These are phyloP conservation scores for Lactarius hatsudake DNA, from an alignment of 768 basidiomycete genomes.

Conservation along the genomic window DNA sequence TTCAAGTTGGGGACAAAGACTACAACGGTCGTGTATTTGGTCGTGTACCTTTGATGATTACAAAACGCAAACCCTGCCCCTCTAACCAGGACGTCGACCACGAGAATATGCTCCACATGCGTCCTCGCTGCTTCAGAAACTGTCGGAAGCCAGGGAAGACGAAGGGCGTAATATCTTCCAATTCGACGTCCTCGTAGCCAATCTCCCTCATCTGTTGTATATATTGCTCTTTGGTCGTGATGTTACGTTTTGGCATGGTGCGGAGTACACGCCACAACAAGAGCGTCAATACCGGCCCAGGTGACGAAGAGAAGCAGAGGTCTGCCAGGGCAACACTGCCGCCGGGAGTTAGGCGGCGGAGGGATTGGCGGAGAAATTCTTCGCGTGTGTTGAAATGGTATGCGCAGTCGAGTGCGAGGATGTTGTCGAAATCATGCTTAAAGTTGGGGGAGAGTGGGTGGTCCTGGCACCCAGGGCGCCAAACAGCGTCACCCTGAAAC, in stretches of 20 bases:
- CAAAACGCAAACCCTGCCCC: constrained; percentile 45
- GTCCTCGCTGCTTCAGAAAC: constrained; percentile 47
- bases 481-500: constrained; percentile 53
- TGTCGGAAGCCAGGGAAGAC: constrained; percentile 57
- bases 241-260: constrained; percentile 48
- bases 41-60: constrained; percentile 39
- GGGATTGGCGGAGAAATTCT: constrained; percentile 51
- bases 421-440: constrained; percentile 40
- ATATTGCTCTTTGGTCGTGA: constrained; percentile 48
- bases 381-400: constrained; percentile 61
- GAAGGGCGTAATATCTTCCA: constrained; percentile 54
- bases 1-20: background rate
- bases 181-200: constrained; percentile 51
- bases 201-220: constrained; percentile 42
- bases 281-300: constrained; percentile 29
- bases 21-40: background rate
- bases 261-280: constrained; percentile 34
- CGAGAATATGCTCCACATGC: constrained; percentile 46
- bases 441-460: constrained; percentile 43
- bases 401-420: constrained; percentile 65
- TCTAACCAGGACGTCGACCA: constrained; percentile 38
- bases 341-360: constrained; percentile 44
- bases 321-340: constrained; percentile 61
- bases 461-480: constrained; percentile 35
- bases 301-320: constrained; percentile 46